These are phyloP conservation scores for Suillus plorans DNA, from an alignment of 768 basidiomycete species.

Conservation along the genomic window DNA sequence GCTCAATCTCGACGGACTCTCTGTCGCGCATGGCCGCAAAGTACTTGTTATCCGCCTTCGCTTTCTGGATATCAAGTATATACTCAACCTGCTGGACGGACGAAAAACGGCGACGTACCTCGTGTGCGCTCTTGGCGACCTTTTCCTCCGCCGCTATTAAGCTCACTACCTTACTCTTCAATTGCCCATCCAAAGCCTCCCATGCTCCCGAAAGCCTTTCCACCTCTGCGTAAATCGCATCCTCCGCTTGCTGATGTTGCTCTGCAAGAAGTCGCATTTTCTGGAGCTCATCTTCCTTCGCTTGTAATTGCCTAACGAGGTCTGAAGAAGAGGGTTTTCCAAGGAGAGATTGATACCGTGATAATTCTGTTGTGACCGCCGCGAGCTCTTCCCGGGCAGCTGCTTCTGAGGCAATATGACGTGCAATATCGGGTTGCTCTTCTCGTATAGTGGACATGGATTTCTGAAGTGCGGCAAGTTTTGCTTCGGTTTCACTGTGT, in stretches of 20 bases:
- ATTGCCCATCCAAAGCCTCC: conserved; percentile 79
- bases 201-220: conserved; percentile 85
- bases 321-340: conserved; percentile 61
- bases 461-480: conserved; percentile 50
- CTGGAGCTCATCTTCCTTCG: conserved; percentile 69
- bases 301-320: conserved; percentile 55
- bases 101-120: conserved; percentile 48
- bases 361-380: conserved; percentile 46
- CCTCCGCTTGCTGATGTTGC: conserved; percentile 67
- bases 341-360: conserved; percentile 61
- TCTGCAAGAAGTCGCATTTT: conserved; percentile 59
- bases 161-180: conserved; percentile 84
- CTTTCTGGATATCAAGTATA: conserved; percentile 57
- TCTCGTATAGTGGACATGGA: conserved; percentile 44
- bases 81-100: not conserved
- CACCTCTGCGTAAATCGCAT: conserved; percentile 78
- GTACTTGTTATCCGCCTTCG: conserved; percentile 94
- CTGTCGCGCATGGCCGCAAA: conserved; percentile 88
- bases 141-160: conserved; percentile 74
- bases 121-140: conserved; percentile 59
- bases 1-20: conserved; percentile 76
- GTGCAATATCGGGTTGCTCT: conserved; percentile 52
- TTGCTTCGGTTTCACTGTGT: conserved; percentile 52
- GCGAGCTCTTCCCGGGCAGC: conserved; percentile 50
- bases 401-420: conserved; percentile 49